These are phyloP conservation scores for Paraphysoderma sedebokerense DNA, from an alignment of 371 early-diverging fungal genomes.

Conservation along the genomic window DNA sequence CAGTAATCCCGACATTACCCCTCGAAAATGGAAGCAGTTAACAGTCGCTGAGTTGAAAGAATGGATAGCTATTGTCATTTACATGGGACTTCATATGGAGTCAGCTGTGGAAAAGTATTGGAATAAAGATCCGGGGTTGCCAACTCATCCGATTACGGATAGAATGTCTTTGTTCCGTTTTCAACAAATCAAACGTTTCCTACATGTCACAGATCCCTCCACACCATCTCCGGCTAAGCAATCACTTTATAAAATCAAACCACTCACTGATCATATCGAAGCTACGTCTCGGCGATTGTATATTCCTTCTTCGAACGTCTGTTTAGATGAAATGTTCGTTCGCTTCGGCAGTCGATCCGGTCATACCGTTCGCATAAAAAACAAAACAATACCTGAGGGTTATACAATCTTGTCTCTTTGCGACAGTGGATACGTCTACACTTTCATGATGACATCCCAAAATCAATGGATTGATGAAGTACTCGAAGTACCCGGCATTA, in stretches of 20 bases:
- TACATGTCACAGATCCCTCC: neutral
- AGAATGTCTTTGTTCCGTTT: slow-evolving; percentile 1
- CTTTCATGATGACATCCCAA: slow-evolving; percentile 1
- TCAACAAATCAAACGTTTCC: slow-evolving; percentile 7
- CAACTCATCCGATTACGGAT: slow-evolving; percentile 4
- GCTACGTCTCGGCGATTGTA: slow-evolving; percentile 2
- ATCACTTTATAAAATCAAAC: slow-evolving; percentile 8
- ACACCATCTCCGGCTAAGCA: neutral
- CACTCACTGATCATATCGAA: slow-evolving; percentile 5
- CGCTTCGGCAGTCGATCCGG: slow-evolving; percentile 5
- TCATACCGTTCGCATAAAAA: slow-evolving; percentile 7
- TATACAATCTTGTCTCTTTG: slow-evolving; percentile 8
- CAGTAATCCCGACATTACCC: no score
- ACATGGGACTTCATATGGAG: slow-evolving; percentile 4
- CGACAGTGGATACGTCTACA: slow-evolving; percentile 2
- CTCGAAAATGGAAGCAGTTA: slow-evolving; percentile 1
- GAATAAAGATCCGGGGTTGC: slow-evolving; percentile 1
- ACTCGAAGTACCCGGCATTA: neutral
- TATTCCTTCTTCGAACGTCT: slow-evolving; percentile 6
- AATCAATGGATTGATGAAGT: slow-evolving; percentile 1
- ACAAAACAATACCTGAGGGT: slow-evolving; percentile 6
- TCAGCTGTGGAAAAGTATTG: neutral
- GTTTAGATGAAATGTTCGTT: slow-evolving; percentile 8
- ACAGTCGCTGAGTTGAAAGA: slow-evolving; percentile 3
- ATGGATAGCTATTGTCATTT: slow-evolving; percentile 5